Conservation (phyloP, 495 filamentous ascomycete genomes). For the Aspergillus campestris region DNA sequence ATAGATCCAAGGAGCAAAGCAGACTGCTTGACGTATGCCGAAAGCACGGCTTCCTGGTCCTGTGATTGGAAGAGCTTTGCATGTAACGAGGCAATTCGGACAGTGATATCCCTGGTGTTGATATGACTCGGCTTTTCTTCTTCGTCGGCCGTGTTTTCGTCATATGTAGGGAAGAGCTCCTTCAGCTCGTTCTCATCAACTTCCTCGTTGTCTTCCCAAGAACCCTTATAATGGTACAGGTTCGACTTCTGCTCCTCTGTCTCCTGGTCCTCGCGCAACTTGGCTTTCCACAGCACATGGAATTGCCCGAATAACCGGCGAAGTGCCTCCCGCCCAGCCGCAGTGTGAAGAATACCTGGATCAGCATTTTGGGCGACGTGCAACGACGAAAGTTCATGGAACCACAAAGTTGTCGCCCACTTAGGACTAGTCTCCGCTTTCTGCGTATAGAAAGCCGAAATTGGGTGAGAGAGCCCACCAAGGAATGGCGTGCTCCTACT, state of each 20-base stretch:
- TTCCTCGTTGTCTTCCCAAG: slow-evolving; percentile 62
- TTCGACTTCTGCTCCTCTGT: slow-evolving; percentile 61
- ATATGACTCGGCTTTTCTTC: slow-evolving; percentile 16
- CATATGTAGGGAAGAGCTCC: slow-evolving; percentile 73
- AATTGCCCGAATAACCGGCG: slow-evolving; percentile 54
- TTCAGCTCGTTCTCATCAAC: slow-evolving; percentile 69
- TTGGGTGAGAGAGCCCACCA: slow-evolving; percentile 34
- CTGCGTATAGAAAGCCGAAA: slow-evolving; percentile 9
- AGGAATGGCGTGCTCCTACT: slow-evolving; percentile 56
- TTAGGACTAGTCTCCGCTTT: slow-evolving; percentile 17
- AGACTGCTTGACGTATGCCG: slow-evolving; percentile 31
- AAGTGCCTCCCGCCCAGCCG: slow-evolving; percentile 22
- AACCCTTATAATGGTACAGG: slow-evolving; percentile 73
- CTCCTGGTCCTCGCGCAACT: slow-evolving; percentile 64
- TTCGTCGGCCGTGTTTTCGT: slow-evolving; percentile 34
- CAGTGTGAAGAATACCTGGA: slow-evolving; percentile 20
- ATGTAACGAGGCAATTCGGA: slow-evolving; percentile 46
- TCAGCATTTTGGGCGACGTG: slow-evolving; percentile 28
- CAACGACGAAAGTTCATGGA: slow-evolving; percentile 36
- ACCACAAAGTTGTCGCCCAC: slow-evolving; percentile 37
- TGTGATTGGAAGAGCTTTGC: slow-evolving; percentile 36
- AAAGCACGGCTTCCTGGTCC: slow-evolving; percentile 20
- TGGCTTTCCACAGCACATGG: slow-evolving; percentile 69
- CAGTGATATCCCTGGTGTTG: slow-evolving; percentile 39
- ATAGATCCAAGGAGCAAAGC: slow-evolving; percentile 30